phyloP scores from a whole-genome alignment of 2,329 filamentous ascomycete genomes.

The Phyllosticta capitalensis region DNA sequence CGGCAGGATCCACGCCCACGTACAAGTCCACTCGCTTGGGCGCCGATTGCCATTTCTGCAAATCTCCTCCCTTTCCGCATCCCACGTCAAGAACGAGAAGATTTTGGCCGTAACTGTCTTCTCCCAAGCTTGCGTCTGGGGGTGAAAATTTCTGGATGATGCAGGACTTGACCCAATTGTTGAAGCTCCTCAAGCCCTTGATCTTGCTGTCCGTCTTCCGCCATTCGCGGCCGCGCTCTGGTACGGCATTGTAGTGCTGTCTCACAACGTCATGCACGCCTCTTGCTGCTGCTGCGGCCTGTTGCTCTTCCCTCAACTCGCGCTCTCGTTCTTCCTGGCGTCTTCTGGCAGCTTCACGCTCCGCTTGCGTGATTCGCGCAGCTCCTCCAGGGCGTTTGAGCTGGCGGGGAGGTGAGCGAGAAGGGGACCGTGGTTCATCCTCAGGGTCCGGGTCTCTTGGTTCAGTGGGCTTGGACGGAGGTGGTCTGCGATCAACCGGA shows the following conservation, averaged over 20 bases:
- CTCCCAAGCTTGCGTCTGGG: constrained; percentile 26
- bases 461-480: neutral
- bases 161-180: constrained; percentile 98
- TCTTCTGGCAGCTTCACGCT: constrained; percentile 58
- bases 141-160: constrained; percentile 89
- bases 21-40: constrained; percentile 89
- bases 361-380: constrained; percentile 54
- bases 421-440: constrained; percentile 14
- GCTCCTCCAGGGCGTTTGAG: constrained; percentile 49
- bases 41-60: constrained; percentile 92
- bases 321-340: constrained; percentile 30
- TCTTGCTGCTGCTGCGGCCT: constrained; percentile 6
- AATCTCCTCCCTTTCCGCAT: constrained; percentile 91
- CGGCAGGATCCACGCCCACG: constrained; percentile 86
- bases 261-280: constrained; percentile 75
- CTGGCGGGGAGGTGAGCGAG: constrained; percentile 46
- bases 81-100: constrained; percentile 86
- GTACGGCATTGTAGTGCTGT: constrained; percentile 93
- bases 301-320: constrained; percentile 36
- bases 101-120: constrained; percentile 31
- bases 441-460: constrained; percentile 2
- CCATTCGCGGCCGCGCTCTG: constrained; percentile 89
- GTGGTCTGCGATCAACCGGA: constrained; percentile 2
- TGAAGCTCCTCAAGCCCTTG: constrained; percentile 87
- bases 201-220: constrained; percentile 88